Conservation (phyloP, 441 rosid species). For the Erodium trifolium region DNA sequence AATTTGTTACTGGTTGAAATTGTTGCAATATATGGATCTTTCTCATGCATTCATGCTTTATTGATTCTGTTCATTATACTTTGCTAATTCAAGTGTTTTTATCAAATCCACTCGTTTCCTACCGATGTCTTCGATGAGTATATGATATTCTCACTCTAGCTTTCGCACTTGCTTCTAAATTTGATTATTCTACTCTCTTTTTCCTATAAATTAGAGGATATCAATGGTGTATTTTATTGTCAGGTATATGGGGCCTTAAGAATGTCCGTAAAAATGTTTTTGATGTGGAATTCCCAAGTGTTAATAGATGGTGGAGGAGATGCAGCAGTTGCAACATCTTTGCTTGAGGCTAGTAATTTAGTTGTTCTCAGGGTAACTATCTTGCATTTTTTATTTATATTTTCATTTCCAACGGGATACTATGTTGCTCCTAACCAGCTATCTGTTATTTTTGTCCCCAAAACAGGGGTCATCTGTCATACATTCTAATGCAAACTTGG, state of each 20-base stretch:
- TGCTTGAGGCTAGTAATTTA: slow-evolving; percentile 81
- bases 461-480: slow-evolving; percentile 73
- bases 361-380: slow-evolving; percentile 72
- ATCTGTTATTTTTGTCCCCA: background rate
- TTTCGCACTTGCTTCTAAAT: background rate
- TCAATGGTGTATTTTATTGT: slow-evolving; percentile 16
- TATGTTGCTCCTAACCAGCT: slow-evolving; percentile 18
- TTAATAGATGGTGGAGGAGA: slow-evolving; percentile 63
- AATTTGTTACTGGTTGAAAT: background rate
- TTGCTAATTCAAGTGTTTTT: background rate
- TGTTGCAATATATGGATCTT: slow-evolving; percentile 3
- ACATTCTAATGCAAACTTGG: slow-evolving; percentile 86
- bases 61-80: background rate
- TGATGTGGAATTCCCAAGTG: slow-evolving; percentile 92
- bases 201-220: background rate
- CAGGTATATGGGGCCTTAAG: slow-evolving; percentile 88
- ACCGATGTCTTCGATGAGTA: background rate
- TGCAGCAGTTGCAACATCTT: slow-evolving; percentile 60
- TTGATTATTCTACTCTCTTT: slow-evolving; percentile 8
- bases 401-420: background rate
- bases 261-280: slow-evolving; percentile 76
- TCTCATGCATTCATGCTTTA: background rate
- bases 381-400: background rate
- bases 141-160: background rate
- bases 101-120: background rate